These are phyloP conservation scores for Barnettozyma hawaiiensis DNA, from an alignment of 1,139 yeast species.

Conservation along the genomic window DNA sequence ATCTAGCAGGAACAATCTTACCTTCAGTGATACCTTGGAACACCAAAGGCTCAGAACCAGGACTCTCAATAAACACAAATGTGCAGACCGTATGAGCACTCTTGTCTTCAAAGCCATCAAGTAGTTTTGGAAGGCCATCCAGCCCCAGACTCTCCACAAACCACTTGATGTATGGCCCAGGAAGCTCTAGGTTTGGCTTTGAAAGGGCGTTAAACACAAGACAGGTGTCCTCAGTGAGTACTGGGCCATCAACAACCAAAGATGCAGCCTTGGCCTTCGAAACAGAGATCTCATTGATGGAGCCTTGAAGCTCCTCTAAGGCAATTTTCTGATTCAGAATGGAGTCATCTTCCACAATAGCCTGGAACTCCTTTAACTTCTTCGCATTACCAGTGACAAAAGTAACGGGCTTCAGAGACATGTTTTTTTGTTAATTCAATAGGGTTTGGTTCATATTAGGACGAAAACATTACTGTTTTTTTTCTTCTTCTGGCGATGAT, in stretches of 20 bases:
- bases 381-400: slow-evolving; percentile 87
- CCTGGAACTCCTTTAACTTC: slow-evolving; percentile 77
- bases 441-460: too few relatives aligned
- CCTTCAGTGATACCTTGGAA: slow-evolving; percentile 89
- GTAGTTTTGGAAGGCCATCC: slow-evolving; percentile 68
- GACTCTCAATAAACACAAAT: slow-evolving; percentile 84
- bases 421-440: too few relatives aligned
- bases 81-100: slow-evolving; percentile 88
- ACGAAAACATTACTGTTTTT: too few relatives aligned
- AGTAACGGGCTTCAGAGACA: slow-evolving; percentile 33
- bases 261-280: slow-evolving; percentile 84
- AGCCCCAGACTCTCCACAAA: slow-evolving; percentile 69
- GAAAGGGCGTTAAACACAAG: slow-evolving; percentile 77
- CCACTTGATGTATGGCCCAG: slow-evolving; percentile 95
- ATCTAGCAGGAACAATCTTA: slow-evolving; percentile 56
- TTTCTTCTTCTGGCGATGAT: too few relatives aligned
- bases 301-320: slow-evolving; percentile 86
- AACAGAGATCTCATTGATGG: slow-evolving; percentile 72
- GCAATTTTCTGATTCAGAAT: slow-evolving; percentile 64
- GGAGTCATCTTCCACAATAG: slow-evolving; percentile 49
- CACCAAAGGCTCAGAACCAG: slow-evolving; percentile 60
- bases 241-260: slow-evolving; percentile 56
- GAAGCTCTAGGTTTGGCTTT: slow-evolving; percentile 47
- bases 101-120: slow-evolving; percentile 76
- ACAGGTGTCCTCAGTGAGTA: slow-evolving; percentile 92